Evolutionary conservation across 2,329 filamentous ascomycete genomes (phyloP), one percentile per base, ranked within the genome.

Genomic region (Ceratocystis destructans): DNA sequence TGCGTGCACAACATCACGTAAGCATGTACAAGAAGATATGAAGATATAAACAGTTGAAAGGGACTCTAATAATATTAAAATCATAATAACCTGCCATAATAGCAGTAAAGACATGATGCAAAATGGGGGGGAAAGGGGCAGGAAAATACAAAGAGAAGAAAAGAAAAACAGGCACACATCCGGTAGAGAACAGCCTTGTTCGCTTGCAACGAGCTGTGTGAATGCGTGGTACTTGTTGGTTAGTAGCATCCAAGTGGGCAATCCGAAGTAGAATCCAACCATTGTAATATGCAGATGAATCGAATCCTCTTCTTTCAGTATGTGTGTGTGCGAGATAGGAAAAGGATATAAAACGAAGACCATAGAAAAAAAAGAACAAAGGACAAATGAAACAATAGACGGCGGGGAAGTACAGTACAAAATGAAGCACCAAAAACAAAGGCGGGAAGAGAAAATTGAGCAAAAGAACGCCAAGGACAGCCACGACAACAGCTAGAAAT

Each of bases 41-140:
- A 41, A 15, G 5, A 15, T 20, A 31, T 20, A 25, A 45, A 64
- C 20, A 37, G 37, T 25, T 53, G 48, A 45, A 62, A 66, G 12
- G 33, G 62, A 64, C 15, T 64, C 53, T 62, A 66, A 48, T 61
- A 46, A 64, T 61, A 67, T 66, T 62, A 66, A 62, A 66, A 66
- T 59, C 46, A 63, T 62, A 64, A 63, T 64, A 64, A 59, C n/a
- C 65, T 33, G 53, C 33, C 20, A 63, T 25, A 62, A 44, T 20
- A 46, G 61, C 59, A 45, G 57, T 31, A 61, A 65, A 66, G 22
- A 62, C 61, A 62, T 66, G 59, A 63, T n/a, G 59, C 46, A 64
- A 41, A 15, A 44, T 44, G 61, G 46, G 28, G 33, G n/a, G n/a
- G 33, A 53, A 50, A 37, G 45, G 44, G 66, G 57, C 61, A 62